Evolutionary conservation across 1,284 basidiomycete genomes (phyloP).

Genomic region (Neonothopanus nambi): DNA sequence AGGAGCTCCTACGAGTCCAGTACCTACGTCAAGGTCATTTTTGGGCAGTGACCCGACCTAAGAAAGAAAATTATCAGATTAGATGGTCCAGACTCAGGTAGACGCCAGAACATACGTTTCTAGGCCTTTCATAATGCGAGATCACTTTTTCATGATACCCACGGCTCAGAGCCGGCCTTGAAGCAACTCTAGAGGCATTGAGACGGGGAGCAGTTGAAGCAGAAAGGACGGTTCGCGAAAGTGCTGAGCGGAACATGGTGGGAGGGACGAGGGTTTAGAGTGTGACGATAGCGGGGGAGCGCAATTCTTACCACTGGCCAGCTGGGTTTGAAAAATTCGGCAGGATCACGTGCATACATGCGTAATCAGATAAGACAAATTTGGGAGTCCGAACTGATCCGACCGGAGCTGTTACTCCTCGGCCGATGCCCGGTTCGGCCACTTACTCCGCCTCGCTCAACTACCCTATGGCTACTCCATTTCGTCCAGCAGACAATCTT

Average conservation of each 20-base stretch:
- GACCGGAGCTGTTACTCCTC: too few species aligned
- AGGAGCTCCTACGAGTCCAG: constrained; percentile 97
- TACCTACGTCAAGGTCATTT: constrained; percentile 89
- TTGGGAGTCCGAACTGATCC: too few species aligned
- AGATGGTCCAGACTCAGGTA: constrained; percentile 35
- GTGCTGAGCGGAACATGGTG: constrained; percentile 65
- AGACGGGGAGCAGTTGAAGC: constrained; percentile 37
- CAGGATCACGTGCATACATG: not conserved
- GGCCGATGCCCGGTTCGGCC: too few species aligned
- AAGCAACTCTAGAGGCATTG: constrained; percentile 37
- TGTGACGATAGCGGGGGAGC: constrained; percentile 2
- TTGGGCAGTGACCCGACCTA: constrained; percentile 96
- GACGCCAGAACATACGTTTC: constrained; percentile 75
- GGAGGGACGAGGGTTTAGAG: constrained; percentile 4
- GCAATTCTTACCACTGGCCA: too few species aligned
- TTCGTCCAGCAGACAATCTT: constrained; percentile 65
- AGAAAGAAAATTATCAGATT: constrained; percentile 55
- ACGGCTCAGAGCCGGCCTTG: constrained; percentile 56
- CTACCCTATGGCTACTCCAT: constrained; percentile 46
- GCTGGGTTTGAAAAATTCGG: not conserved
- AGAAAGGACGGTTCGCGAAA: constrained; percentile 52
- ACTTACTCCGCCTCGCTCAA: not conserved
- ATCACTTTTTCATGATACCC: constrained; percentile 93
- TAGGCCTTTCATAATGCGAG: constrained; percentile 92
- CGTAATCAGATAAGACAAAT: constrained; percentile 11